These are phyloP conservation scores for Xylariales sp. DNA, from an alignment of 2,329 filamentous ascomycete genomes.

Conservation along the genomic window DNA sequence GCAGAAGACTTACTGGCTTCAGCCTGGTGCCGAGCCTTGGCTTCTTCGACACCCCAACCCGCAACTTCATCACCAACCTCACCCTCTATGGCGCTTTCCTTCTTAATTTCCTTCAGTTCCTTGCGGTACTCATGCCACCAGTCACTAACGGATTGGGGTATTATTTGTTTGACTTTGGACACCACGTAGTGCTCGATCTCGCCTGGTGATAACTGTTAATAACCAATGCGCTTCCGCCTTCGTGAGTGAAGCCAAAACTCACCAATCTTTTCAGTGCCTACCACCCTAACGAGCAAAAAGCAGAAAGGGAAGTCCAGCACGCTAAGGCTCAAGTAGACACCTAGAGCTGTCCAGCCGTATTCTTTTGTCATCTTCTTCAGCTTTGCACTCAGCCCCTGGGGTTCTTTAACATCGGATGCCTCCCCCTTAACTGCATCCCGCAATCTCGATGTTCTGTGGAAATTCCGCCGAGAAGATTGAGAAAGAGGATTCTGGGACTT, in stretches of 20 bases:
- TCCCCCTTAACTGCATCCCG: not conserved
- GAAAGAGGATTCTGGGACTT: not conserved
- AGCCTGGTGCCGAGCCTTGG: slow-evolving; percentile 54
- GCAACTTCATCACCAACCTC: slow-evolving; percentile 45
- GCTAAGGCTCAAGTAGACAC: slow-evolving; percentile 82
- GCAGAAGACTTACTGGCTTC: slow-evolving; percentile 73
- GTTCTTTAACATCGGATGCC: not conserved
- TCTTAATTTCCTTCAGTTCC: slow-evolving; percentile 41
- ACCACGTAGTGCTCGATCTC: slow-evolving; percentile 65
- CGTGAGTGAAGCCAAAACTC: slow-evolving; percentile 24
- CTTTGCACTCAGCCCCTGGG: slow-evolving; percentile 57
- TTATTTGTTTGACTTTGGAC: slow-evolving; percentile 50
- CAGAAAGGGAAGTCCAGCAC: slow-evolving; percentile 93
- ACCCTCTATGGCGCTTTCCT: slow-evolving; percentile 36
- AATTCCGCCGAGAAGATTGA: slow-evolving; percentile 4
- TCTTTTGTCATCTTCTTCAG: slow-evolving; percentile 83
- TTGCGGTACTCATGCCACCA: slow-evolving; percentile 45
- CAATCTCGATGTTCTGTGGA: slow-evolving; percentile 6
- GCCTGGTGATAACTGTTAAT: slow-evolving; percentile 30
- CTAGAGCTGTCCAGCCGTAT: slow-evolving; percentile 90
- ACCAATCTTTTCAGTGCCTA: slow-evolving; percentile 86
- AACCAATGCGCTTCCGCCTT: slow-evolving; percentile 1
- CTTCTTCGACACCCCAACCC: slow-evolving; percentile 59
- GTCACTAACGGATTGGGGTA: slow-evolving; percentile 56
- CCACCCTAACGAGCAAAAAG: slow-evolving; percentile 77